phyloP scores from a whole-genome alignment of 2,329 filamentous ascomycete genomes.

The Aspergillus fructus region DNA sequence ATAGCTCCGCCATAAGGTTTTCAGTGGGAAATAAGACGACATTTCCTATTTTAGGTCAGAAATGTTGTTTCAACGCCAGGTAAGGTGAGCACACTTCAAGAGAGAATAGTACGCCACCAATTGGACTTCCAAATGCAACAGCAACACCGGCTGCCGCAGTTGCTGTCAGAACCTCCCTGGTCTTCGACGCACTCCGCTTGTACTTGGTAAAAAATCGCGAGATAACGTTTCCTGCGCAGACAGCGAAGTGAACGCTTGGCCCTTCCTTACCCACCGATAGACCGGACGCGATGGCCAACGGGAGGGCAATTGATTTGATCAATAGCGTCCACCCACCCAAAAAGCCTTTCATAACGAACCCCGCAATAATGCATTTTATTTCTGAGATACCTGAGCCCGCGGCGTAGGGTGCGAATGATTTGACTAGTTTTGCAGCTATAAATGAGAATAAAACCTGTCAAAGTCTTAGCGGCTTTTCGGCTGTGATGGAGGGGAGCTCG shows the following conservation, averaged over 20 bases:
- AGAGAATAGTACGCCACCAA: conserved; percentile 94
- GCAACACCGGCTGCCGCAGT: conserved; percentile 93
- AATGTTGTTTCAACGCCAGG: background rate
- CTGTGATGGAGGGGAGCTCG: background rate
- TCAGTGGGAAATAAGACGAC: conserved; percentile 92
- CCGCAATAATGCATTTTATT: conserved; percentile 98
- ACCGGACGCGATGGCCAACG: conserved; percentile 88
- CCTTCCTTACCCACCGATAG: conserved; percentile 96
- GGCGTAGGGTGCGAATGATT: conserved; percentile 89
- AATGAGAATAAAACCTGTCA: conserved; percentile 74
- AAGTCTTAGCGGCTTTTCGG: background rate
- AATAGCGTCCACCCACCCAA: conserved; percentile 85
- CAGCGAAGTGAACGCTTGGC: conserved; percentile 97
- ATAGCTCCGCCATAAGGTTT: conserved; percentile 97
- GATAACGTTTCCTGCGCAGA: conserved; percentile 96
- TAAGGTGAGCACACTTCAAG: conserved; percentile 60
- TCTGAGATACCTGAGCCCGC: conserved; percentile 96
- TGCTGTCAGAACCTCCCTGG: conserved; percentile 88
- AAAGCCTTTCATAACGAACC: conserved; percentile 99
- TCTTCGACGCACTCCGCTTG: conserved; percentile 86
- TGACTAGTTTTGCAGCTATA: conserved; percentile 79
- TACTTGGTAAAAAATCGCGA: conserved; percentile 93
- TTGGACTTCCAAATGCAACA: conserved; percentile 95
- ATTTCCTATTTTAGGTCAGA: conserved; percentile 63
- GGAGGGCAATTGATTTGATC: conserved; percentile 90